Evolutionary conservation across 805 yeast genomes (phyloP), one percentile per base, ranked within the genome.

Genomic region (Danielia oregonensis): DNA sequence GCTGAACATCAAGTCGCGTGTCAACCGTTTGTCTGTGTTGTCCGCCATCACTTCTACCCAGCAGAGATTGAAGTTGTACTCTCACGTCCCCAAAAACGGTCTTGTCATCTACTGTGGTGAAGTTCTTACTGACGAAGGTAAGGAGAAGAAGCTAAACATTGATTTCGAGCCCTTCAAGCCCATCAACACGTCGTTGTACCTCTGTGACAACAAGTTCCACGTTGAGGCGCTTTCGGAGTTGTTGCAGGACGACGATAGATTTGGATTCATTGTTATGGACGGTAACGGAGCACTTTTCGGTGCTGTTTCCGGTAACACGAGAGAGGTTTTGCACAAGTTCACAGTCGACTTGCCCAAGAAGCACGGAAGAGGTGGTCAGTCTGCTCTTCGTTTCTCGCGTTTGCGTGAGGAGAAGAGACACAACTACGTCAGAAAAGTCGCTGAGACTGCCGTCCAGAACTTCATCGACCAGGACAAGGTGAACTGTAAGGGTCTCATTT

Each of bases 341-440:
- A 84, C 72, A 2, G 99, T 93, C 37, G 99, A 93, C 65, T 74
- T 93, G 54, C 99, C 99, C 54, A 93, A 93, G 74, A 93, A 93
- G 86, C 98, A 93, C 74, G 98, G 98, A 57, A 85, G 98, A 77
- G 98, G 98, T 85, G 98, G 98, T 83, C 98, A 93, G 72, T 93
- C 99, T 44, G 98, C 99, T 29, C 61, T 93, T 51, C 97, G 99
- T 86, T 93, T 93, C 74, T 82, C 97, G 17, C 89, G 99, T 76
- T 76, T 93, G 64, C 85, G 99, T 77, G 98, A 93, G 53, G 98
- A 93, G 68, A 93, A 93, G 65, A 87, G 99, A 73, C 99, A 93
- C 66, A 93, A 93, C 64, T 93, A 93, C 68, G 94, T 93, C 43
- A 79, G 99, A 68, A 93, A 93, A 59, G 98, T 93, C 30, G 96